Conservation (phyloP, 148 eudicot genomes). For the Arbutus unedo region DNA sequence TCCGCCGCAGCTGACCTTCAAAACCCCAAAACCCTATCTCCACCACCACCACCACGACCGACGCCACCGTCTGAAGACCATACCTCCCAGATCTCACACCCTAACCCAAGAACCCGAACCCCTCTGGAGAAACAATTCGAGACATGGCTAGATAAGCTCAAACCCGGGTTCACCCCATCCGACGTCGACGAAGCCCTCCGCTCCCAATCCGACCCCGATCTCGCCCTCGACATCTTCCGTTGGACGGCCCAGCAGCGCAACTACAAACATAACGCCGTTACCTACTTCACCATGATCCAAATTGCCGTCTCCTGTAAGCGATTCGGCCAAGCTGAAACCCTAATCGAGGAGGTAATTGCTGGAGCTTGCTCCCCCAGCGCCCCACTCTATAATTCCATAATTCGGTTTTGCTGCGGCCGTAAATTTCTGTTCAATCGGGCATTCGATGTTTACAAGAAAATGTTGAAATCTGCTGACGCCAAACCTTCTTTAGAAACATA, state of each 20-base stretch:
- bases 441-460: conserved; percentile 72
- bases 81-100: conserved; percentile 8
- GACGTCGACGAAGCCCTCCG: conserved; percentile 63
- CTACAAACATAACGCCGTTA: conserved; percentile 58
- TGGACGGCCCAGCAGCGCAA: conserved; percentile 76
- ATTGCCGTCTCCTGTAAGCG: conserved; percentile 42
- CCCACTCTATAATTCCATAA: conserved; percentile 61
- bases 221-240: conserved; percentile 86
- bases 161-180: conserved; percentile 70
- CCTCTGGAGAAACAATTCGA: conserved; percentile 73
- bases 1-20: conserved; percentile 6
- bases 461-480: conserved; percentile 43
- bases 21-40: conserved; percentile 14
- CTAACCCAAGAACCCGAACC: conserved; percentile 46
- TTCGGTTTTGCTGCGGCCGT: conserved; percentile 59
- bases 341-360: conserved; percentile 72
- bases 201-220: conserved; percentile 69
- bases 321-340: conserved; percentile 50
- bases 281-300: conserved; percentile 72
- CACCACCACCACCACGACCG: background rate
- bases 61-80: conserved; percentile 16
- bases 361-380: conserved; percentile 62
- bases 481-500: conserved; percentile 72
- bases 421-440: conserved; percentile 57
- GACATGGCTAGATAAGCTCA: conserved; percentile 62